phyloP scores from a whole-genome alignment of 345 rosid genomes.

The Schrenkiella parvula region DNA sequence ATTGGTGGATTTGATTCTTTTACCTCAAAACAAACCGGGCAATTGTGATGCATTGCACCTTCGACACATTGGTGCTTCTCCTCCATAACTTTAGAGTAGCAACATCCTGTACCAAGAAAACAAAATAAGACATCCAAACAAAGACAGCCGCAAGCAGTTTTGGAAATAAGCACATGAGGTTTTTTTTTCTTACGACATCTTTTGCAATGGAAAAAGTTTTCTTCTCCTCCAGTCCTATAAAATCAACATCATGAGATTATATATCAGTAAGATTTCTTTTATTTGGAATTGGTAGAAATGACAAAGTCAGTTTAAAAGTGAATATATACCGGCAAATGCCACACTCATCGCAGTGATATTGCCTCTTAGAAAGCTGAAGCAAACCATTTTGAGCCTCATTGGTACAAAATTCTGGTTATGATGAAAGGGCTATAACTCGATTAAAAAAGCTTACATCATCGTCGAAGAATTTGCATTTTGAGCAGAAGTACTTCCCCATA shows the following conservation, averaged over 20 bases:
- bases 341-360: constrained; percentile 57
- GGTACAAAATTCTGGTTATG: not conserved
- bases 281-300: not conserved
- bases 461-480: constrained; percentile 62
- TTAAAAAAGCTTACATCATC: constrained; percentile 56
- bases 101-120: constrained; percentile 44
- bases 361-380: constrained; percentile 48
- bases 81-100: constrained; percentile 48
- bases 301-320: not conserved
- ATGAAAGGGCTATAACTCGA: not conserved
- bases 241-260: constrained; percentile 4
- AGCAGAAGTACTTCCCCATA: constrained; percentile 74
- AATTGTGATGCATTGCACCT: constrained; percentile 69
- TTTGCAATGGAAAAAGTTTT: constrained; percentile 56
- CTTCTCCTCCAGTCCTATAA: constrained; percentile 52
- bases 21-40: constrained; percentile 70
- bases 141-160: not conserved
- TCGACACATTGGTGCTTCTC: constrained; percentile 60
- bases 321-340: constrained; percentile 52
- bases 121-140: not conserved
- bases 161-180: not conserved
- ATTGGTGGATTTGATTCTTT: not conserved
- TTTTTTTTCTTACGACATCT: constrained; percentile 44
- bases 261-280: not conserved
- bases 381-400: constrained; percentile 7